Evolutionary conservation across 1,139 yeast species (phyloP).

Genomic region (Magnusiomyces clavatus): DNA sequence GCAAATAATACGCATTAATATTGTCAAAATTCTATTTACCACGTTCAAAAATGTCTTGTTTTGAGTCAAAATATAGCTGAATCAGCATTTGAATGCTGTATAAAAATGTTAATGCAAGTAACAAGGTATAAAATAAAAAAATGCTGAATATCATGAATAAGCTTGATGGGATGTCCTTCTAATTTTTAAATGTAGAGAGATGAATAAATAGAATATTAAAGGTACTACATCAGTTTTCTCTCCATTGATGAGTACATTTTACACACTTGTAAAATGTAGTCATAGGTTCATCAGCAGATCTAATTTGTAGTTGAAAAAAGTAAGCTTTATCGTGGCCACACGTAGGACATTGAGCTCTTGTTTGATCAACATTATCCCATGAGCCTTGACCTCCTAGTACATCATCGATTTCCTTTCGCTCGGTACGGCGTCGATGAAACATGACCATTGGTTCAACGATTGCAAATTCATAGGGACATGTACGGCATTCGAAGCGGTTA

Average conservation of each 20-base stretch:
- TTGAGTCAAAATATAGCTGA: too few relatives aligned
- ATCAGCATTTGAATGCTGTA: too few relatives aligned
- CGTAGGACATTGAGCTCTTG: constrained; percentile 70
- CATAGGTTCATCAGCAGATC: constrained; percentile 92
- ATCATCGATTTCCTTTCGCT: constrained; percentile 89
- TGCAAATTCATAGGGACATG: constrained; percentile 92
- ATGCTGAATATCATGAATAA: too few relatives aligned
- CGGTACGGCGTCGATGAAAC: constrained; percentile 74
- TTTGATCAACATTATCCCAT: constrained; percentile 92
- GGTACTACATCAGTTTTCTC: constrained; percentile 56
- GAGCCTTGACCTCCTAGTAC: constrained; percentile 96
- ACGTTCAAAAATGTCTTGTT: too few relatives aligned
- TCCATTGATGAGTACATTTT: constrained; percentile 91
- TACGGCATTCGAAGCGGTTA: constrained; percentile 66
- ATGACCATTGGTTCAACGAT: constrained; percentile 67
- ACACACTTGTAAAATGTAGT: constrained; percentile 92
- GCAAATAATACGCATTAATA: too few relatives aligned
- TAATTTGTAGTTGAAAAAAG: constrained; percentile 90
- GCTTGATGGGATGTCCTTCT: too few relatives aligned
- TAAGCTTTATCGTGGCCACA: constrained; percentile 92
- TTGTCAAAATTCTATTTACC: too few relatives aligned
- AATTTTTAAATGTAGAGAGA: too few relatives aligned
- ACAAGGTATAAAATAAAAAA: too few relatives aligned
- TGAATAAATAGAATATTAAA: too few relatives aligned
- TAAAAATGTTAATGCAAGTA: too few relatives aligned